A percentile compares a stretch with the other conserved stretches of the same genome.
Evolutionary conservation across 352 stramenopile genomes (phyloP).

Genomic region (Globisporangium splendens): DNA sequence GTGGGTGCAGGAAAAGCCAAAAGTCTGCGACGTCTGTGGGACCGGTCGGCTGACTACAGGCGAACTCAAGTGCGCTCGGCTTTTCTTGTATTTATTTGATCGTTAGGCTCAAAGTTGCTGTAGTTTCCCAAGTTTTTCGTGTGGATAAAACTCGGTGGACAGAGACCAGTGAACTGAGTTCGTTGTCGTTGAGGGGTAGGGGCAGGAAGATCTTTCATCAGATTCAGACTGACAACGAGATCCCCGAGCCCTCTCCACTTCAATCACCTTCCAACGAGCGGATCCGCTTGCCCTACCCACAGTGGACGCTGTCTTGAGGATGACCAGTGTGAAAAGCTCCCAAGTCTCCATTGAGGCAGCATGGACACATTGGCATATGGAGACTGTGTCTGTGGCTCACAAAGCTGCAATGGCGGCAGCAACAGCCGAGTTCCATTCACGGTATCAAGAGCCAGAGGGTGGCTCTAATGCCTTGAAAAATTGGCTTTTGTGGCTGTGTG

Average conservation of each 20-base stretch:
- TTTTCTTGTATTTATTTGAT: background rate
- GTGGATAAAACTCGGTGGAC: background rate
- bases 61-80: background rate
- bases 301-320: background rate
- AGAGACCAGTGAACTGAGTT: background rate
- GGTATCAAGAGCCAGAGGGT: no score
- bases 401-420: no score
- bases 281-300: background rate
- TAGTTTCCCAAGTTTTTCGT: background rate
- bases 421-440: no score
- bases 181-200: background rate
- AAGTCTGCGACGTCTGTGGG: background rate
- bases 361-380: no score
- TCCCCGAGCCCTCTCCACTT: background rate
- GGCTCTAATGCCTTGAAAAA: no score
- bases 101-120: background rate
- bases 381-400: no score
- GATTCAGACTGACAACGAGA: constrained; percentile 1
- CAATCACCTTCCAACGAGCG: background rate
- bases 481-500: no score
- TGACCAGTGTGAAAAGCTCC: no score
- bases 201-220: background rate
- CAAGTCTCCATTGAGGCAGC: no score
- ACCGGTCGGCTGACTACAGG: background rate
- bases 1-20: background rate